Base-by-base conservation (phyloP, 176 grass and related monocot species). In the Zea luxurians region DNA sequence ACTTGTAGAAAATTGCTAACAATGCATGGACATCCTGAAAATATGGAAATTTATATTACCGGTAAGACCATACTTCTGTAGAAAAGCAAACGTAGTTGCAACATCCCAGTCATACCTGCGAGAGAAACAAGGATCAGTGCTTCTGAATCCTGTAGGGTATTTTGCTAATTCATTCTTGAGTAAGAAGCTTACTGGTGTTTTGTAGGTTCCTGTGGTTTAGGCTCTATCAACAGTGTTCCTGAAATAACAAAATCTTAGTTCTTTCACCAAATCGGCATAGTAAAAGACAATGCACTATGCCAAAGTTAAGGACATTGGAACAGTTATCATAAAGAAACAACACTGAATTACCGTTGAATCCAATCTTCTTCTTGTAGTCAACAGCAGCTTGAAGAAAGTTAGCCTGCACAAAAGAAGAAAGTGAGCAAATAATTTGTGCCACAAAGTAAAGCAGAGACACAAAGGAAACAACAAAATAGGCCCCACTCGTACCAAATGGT, bases 61-160 rank as follows among this genome's bases (percentile, higher is more conserved):
- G 90, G 64, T 50, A 55, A 98, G 96, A 59, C 91, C 88, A 78
- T 94, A 98, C 54, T 98, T 98, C 70, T 98, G 96, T 47, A 98
- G 85, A 63, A 98, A 98, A 71, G 95, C 86, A 48, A 92, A 92
- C 37, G 89, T 79, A 78, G 96, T 98, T 76, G 96, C 92, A 66
- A 93, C 92, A 83, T 98, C 96, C 96, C 96, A 98, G 74, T 98
- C 96, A 83, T 98, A 98, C 85, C 92, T 98, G 73, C 27, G 37
- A 88, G n/a, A 38, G 40, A 88, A 81, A 78, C 27, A 84, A 66
- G 4, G 34, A 64, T 81, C 42, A 64, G 10, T 52, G 27, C 57
- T 69, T 78, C 48, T 57, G 8, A 27, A 27, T 27, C 6, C 35
- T 59, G 8, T 15, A 43, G 74, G 70, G 66, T 47, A 78, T 13